Evolutionary conservation across 2,329 filamentous ascomycete genomes (phyloP).

Genomic region (Colletotrichum salicis): DNA sequence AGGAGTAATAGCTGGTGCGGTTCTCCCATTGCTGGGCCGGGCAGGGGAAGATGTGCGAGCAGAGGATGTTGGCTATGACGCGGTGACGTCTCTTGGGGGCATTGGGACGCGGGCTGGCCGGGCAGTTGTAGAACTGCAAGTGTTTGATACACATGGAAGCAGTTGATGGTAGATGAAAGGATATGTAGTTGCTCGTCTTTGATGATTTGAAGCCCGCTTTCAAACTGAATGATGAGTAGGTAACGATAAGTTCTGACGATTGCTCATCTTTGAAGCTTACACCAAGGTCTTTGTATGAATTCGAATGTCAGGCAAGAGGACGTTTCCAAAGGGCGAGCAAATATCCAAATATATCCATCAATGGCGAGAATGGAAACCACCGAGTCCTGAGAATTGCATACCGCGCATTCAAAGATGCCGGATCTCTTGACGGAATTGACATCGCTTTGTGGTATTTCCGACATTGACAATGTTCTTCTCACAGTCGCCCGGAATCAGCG

Average conservation of each 20-base stretch:
- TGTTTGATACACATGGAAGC: slow-evolving; percentile 29
- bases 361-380: neutral
- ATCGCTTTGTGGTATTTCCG: neutral
- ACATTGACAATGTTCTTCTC: neutral
- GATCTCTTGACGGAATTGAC: neutral
- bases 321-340: neutral
- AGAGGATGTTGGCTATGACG: slow-evolving; percentile 31
- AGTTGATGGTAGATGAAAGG: neutral
- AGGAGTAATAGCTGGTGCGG: slow-evolving; percentile 21
- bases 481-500: neutral
- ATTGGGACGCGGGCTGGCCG: slow-evolving; percentile 1
- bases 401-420: neutral
- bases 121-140: slow-evolving; percentile 23
- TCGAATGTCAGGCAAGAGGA: neutral
- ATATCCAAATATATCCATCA: neutral
- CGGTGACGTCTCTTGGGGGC: slow-evolving; percentile 2
- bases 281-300: neutral
- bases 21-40: slow-evolving; percentile 21
- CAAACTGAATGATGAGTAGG: neutral
- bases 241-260: neutral
- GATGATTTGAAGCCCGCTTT: neutral
- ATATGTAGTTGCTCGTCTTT: neutral
- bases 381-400: too few relatives aligned
- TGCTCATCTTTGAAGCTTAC: neutral
- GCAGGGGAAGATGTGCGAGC: slow-evolving; percentile 26